Base-by-base conservation (phyloP, 331 rosid genomes). In the Arachis monticola region DNA sequence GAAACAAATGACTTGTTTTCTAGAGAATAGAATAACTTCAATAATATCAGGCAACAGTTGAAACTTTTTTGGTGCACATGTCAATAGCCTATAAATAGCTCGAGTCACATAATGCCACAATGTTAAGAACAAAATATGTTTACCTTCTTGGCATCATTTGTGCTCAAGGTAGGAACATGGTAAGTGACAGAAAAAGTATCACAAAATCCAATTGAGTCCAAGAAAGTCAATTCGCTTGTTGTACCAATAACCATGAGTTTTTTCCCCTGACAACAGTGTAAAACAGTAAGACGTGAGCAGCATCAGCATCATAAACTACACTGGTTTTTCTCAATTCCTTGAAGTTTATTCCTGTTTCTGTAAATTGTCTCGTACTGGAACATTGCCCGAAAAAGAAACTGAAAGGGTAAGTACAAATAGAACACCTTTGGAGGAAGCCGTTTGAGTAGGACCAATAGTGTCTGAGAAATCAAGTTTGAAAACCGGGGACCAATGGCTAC, bases 361-460 rank as follows among this genome's bases (percentile, higher is more conserved):
- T 35, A 35, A 35, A 35, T 35, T 35, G 5, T 35, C 40, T 2
- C 40, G 40, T 35, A 35, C 3, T 35, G 40, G 40, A 46, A 46
- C 51, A 9, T 67, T 51, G 72, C 42, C 41, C 22, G 27, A 50
- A 22, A 64, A 65, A 74, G 67, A 56, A 80, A 61, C 63, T 45
- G 27, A 60, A 65, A 78, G 66, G 58, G 48, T 42, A 11, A 55
- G 59, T 77, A 57, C n/a, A 76, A 73, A 61, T 11, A 67, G n/a
- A 22, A 87, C 83, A 94, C 99, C 96, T 94, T 89, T 30, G 99
- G 93, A 80, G 99, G 99, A 78, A 88, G 88, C 60, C 91, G 90
- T 88, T 94, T 92, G 77, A 94, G 96, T 68, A 94, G 81, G 60
- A 90, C 89, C 85, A 92, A 9, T 50, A 94, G 86, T 27, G 99